Evolutionary conservation across 768 basidiomycete genomes (phyloP).

Genomic region (Pulveroboletus sp.): DNA sequence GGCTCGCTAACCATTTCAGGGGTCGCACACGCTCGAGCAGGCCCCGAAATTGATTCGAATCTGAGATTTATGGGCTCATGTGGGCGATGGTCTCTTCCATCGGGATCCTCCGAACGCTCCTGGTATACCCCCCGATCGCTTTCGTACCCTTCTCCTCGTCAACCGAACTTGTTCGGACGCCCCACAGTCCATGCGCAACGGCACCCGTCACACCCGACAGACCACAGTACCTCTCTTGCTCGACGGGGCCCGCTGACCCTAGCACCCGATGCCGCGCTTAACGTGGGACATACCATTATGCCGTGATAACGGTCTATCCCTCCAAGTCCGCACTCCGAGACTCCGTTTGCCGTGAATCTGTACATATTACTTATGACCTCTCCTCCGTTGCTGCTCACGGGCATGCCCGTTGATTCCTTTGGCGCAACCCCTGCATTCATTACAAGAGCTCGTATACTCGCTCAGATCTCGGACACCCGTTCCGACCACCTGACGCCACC

Average conservation of each 20-base stretch:
- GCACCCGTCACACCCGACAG: not conserved
- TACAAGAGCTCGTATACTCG: conserved; percentile 33
- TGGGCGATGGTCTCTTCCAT: not conserved
- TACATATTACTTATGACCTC: conserved; percentile 21
- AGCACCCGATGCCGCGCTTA: not conserved
- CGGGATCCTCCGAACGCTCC: conserved; percentile 24
- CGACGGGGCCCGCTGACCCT: no score
- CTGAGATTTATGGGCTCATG: conserved; percentile 28
- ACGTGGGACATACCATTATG: conserved; percentile 27
- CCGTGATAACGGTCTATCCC: conserved; percentile 28
- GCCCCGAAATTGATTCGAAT: conserved; percentile 18
- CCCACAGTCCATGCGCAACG: not conserved
- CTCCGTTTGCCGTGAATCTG: conserved; percentile 25
- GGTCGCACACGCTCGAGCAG: conserved; percentile 12
- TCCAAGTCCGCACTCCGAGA: conserved; percentile 19
- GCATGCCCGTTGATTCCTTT: conserved; percentile 33
- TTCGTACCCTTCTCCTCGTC: conserved; percentile 11
- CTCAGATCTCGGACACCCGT: conserved; percentile 27
- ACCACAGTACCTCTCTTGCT: no score
- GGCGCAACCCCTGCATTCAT: conserved; percentile 32
- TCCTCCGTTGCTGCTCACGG: conserved; percentile 11
- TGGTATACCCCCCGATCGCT: conserved; percentile 14
- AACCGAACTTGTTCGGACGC: conserved; percentile 14
- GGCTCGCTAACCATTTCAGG: conserved; percentile 18
- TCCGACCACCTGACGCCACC: conserved; percentile 27